Conservation (phyloP, 805 yeast genomes). For the Lipomyces kockii region DNA sequence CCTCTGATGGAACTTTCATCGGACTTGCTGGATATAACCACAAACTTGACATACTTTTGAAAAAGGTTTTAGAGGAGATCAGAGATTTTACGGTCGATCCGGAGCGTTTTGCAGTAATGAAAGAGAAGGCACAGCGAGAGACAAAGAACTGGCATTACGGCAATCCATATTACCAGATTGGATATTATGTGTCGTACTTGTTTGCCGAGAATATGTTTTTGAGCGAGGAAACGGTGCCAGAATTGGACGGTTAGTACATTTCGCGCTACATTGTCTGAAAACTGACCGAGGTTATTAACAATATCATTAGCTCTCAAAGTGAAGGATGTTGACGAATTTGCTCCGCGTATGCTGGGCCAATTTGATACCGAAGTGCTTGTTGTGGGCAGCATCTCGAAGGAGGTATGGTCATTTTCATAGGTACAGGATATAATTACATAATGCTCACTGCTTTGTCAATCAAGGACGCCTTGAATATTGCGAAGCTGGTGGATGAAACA, state of each 20-base stretch:
- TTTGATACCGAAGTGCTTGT: conserved; percentile 72
- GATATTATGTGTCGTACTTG: conserved; percentile 62
- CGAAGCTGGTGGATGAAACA: conserved; percentile 50
- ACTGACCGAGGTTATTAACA: neutral
- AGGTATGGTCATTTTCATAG: conserved; percentile 18
- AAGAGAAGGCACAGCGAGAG: conserved; percentile 65
- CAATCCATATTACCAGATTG: conserved; percentile 79
- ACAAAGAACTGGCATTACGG: conserved; percentile 70
- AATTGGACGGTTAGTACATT: conserved; percentile 43
- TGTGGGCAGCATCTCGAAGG: conserved; percentile 69
- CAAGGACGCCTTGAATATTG: conserved; percentile 57
- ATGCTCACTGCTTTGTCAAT: neutral
- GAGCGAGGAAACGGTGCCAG: conserved; percentile 62
- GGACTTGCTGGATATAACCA: conserved; percentile 82
- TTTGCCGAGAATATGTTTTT: conserved; percentile 76
- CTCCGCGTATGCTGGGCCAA: conserved; percentile 60
- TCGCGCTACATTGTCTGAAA: neutral
- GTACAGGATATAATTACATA: neutral
- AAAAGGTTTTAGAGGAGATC: conserved; percentile 62
- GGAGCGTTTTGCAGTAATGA: conserved; percentile 68
- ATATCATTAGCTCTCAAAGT: conserved; percentile 47
- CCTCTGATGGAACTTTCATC: conserved; percentile 72
- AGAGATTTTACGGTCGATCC: conserved; percentile 54
- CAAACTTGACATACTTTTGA: conserved; percentile 67
- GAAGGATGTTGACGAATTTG: conserved; percentile 57